A percentile compares a stretch with the other conserved stretches of the same genome.
These are phyloP conservation scores for Fusarium sp. DNA, from an alignment of 2,329 filamentous ascomycete species.

Conservation along the genomic window DNA sequence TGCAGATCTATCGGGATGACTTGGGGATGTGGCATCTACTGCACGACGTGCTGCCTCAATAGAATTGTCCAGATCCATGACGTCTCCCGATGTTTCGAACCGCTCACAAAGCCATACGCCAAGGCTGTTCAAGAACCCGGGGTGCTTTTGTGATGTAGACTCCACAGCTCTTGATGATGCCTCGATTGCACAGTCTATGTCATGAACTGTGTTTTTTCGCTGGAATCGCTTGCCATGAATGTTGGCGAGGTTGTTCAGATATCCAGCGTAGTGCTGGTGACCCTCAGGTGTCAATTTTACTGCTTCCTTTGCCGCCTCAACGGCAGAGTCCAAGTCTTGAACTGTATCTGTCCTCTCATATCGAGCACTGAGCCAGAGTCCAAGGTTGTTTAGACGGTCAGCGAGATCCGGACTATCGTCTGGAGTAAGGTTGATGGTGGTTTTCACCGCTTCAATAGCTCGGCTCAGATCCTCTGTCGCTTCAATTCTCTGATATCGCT, in stretches of 20 bases:
- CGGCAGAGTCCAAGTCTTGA: neutral
- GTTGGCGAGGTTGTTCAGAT: neutral
- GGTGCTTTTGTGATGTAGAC: neutral
- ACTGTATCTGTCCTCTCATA: neutral
- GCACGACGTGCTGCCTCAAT: neutral
- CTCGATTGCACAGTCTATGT: neutral
- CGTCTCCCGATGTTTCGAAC: neutral
- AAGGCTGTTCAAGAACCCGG: neutral
- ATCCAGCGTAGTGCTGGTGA: neutral
- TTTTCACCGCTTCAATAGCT: neutral
- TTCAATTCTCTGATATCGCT: neutral
- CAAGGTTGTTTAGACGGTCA: neutral
- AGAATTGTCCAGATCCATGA: neutral
- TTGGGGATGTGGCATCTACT: too few relatives aligned
- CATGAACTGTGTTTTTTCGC: neutral
- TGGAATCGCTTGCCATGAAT: neutral
- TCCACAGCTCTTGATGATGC: neutral
- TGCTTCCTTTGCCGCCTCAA: neutral
- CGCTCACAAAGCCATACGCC: neutral
- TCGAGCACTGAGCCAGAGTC: neutral
- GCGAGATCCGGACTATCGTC: neutral
- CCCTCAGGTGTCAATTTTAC: neutral
- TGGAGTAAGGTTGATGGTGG: accelerated
- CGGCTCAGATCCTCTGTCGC: neutral
- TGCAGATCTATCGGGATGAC: accelerated